These are phyloP conservation scores for Silene vulgaris DNA, from an alignment of 179 eudicot species.

Conservation along the genomic window DNA sequence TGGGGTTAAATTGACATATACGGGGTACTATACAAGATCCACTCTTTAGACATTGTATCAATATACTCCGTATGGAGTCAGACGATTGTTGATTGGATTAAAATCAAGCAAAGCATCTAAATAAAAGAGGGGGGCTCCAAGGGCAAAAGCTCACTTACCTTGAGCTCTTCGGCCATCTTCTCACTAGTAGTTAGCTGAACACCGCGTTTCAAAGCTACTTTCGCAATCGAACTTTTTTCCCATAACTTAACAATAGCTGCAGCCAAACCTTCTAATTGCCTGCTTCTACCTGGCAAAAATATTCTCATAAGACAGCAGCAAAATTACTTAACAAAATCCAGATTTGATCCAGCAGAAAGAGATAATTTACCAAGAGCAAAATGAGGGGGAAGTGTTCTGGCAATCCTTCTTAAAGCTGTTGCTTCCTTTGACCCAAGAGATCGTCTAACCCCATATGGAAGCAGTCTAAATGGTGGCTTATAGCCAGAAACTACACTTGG, in stretches of 20 bases:
- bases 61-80: not conserved
- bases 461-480: conserved; percentile 79
- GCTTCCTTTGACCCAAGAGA: conserved; percentile 67
- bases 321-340: not conserved
- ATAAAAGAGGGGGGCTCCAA: not conserved
- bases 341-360: not conserved
- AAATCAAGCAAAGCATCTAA: not conserved
- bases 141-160: conserved; percentile 41
- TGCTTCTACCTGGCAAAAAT: conserved; percentile 72
- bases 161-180: conserved; percentile 95
- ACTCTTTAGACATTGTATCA: not conserved
- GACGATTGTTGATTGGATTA: not conserved
- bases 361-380: conserved; percentile 72
- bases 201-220: conserved; percentile 90
- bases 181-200: conserved; percentile 91
- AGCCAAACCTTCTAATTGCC: conserved; percentile 92
- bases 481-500: conserved; percentile 65
- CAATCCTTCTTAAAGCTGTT: conserved; percentile 75
- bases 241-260: conserved; percentile 76
- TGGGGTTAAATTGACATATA: not conserved
- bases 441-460: conserved; percentile 81
- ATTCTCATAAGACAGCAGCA: conserved; percentile 1
- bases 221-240: conserved; percentile 90
- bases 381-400: conserved; percentile 90
- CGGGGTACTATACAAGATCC: not conserved